phyloP scores from a whole-genome alignment of 768 basidiomycete species.

The Boletus edulis region DNA sequence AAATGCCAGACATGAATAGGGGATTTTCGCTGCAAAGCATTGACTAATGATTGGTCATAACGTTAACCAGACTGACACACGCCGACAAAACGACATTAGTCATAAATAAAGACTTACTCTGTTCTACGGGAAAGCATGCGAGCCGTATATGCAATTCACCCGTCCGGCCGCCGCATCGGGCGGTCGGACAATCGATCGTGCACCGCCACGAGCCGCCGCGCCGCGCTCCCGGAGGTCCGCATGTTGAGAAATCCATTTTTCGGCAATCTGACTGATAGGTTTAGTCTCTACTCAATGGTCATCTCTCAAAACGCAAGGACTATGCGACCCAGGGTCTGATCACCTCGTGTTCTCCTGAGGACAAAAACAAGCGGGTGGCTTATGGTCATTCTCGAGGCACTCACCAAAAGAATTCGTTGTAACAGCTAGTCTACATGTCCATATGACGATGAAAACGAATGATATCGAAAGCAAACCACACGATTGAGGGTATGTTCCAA shows the following conservation, averaged over 20 bases:
- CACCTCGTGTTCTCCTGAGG: neutral
- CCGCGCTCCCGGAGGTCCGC: neutral
- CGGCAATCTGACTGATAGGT: too few relatives aligned
- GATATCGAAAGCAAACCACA: slow-evolving; percentile 1
- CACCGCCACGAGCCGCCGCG: neutral
- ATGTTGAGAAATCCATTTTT: too few relatives aligned
- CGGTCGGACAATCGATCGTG: neutral
- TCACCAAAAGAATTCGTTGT: slow-evolving; percentile 1
- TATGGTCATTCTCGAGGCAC: slow-evolving; percentile 1
- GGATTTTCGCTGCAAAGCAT: neutral
- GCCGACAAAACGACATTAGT: slow-evolving; percentile 5
- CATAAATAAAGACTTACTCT: neutral
- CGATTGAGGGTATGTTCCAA: neutral
- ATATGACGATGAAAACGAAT: neutral
- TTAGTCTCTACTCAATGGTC: too few relatives aligned
- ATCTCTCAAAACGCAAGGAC: too few relatives aligned
- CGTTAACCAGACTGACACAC: neutral
- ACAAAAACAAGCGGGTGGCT: neutral
- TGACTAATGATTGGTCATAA: slow-evolving; percentile 15
- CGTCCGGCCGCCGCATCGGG: too few relatives aligned
- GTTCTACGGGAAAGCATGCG: too few relatives aligned
- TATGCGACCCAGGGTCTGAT: too few relatives aligned
- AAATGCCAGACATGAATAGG: slow-evolving; percentile 7
- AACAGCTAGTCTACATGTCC: neutral
- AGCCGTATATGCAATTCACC: too few relatives aligned